A percentile compares a stretch with the other conserved stretches of the same genome.
These are phyloP conservation scores for Lactarius evosmus DNA, from an alignment of 768 basidiomycete genomes.

Conservation along the genomic window DNA sequence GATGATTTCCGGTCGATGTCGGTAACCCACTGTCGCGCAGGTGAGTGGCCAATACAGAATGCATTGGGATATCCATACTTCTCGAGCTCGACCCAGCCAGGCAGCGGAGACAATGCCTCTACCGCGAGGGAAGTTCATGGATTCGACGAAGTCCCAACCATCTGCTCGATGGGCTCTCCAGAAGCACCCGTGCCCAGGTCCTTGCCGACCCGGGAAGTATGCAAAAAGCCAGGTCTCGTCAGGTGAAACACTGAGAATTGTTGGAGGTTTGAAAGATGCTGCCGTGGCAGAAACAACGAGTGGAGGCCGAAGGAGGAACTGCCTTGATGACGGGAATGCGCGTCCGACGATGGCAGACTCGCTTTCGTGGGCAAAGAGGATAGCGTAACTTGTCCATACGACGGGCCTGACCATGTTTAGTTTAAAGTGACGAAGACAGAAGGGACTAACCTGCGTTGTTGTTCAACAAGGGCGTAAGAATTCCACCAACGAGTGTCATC, in stretches of 20 bases:
- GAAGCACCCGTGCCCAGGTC: conserved; percentile 59
- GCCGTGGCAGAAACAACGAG: conserved; percentile 45
- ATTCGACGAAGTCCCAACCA: conserved; percentile 57
- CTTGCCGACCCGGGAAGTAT: conserved; percentile 60
- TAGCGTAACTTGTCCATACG: conserved; percentile 63
- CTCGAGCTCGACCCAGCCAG: conserved; percentile 60
- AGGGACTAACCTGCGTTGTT: conserved; percentile 11
- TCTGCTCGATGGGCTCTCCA: conserved; percentile 65
- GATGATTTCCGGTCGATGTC: conserved; percentile 10
- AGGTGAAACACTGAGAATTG: conserved; percentile 57
- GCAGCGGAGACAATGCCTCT: conserved; percentile 57
- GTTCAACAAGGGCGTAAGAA: conserved; percentile 20
- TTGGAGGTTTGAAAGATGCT: conserved; percentile 55
- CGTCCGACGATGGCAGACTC: conserved; percentile 58
- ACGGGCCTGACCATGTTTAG: conserved; percentile 48
- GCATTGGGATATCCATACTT: conserved; percentile 41
- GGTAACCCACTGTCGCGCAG: conserved; percentile 19
- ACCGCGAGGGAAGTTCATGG: conserved; percentile 49
- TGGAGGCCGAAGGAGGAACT: conserved; percentile 58
- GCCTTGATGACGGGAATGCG: conserved; percentile 67
- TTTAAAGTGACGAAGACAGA: not conserved
- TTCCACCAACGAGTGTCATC: conserved; percentile 24
- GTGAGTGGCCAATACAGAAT: not conserved
- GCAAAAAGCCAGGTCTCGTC: conserved; percentile 67
- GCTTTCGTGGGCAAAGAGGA: conserved; percentile 65